Conservation (phyloP, 2,329 filamentous ascomycete genomes). For the Colletotrichum liriopes region DNA sequence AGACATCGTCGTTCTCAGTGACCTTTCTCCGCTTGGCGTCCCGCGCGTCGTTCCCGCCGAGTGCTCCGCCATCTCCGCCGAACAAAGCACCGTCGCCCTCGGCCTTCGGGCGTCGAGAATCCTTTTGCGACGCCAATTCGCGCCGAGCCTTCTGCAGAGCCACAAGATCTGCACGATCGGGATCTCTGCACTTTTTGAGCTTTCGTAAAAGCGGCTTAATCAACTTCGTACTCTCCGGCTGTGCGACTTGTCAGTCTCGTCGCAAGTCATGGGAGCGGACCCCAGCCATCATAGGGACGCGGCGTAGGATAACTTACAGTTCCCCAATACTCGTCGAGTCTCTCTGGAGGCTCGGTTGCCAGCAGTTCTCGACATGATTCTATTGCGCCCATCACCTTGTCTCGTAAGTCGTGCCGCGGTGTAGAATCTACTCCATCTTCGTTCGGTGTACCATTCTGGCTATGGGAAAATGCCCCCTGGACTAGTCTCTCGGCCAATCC, state of each 20-base stretch:
- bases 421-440: slow-evolving; percentile 45
- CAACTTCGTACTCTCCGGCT: slow-evolving; percentile 63
- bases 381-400: slow-evolving; percentile 67
- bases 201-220: slow-evolving; percentile 77
- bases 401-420: slow-evolving; percentile 50
- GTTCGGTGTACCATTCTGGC: slow-evolving; percentile 20
- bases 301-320: slow-evolving; percentile 54
- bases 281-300: background rate
- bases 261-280: background rate
- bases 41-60: slow-evolving; percentile 46
- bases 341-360: slow-evolving; percentile 70
- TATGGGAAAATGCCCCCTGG: slow-evolving; percentile 52
- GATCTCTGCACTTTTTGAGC: slow-evolving; percentile 81
- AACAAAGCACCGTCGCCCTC: slow-evolving; percentile 64
- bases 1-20: slow-evolving; percentile 60
- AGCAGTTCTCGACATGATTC: slow-evolving; percentile 69
- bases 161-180: slow-evolving; percentile 81
- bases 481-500: slow-evolving; percentile 70
- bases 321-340: slow-evolving; percentile 69
- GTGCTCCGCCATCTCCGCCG: slow-evolving; percentile 51
- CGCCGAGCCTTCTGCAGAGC: slow-evolving; percentile 77
- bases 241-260: slow-evolving; percentile 50
- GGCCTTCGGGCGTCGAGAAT: slow-evolving; percentile 54
- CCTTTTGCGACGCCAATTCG: slow-evolving; percentile 63
- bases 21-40: slow-evolving; percentile 65